Conservation (phyloP, 768 basidiomycete species). For the Podaxis pistillaris region DNA sequence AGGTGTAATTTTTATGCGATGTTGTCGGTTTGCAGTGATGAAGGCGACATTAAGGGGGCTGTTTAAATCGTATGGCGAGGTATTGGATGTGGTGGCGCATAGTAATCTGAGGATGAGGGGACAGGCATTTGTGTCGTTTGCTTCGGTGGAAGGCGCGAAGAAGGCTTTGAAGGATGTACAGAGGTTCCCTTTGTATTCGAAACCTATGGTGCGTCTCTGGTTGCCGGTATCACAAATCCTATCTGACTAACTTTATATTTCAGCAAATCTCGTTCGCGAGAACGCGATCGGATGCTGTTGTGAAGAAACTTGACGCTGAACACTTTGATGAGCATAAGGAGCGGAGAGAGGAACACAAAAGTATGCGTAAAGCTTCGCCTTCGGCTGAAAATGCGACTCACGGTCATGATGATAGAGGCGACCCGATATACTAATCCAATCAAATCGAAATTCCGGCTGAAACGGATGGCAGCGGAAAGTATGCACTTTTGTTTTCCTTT, state of each 20-base stretch:
- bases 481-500: slow-evolving; percentile 20
- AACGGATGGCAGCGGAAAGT: slow-evolving; percentile 83
- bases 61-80: slow-evolving; percentile 92
- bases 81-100: slow-evolving; percentile 95
- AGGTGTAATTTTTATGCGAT: slow-evolving; percentile 2
- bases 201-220: slow-evolving; percentile 76
- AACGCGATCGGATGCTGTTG: slow-evolving; percentile 87
- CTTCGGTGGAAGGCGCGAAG: slow-evolving; percentile 73
- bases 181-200: slow-evolving; percentile 93
- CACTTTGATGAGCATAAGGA: slow-evolving; percentile 76
- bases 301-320: slow-evolving; percentile 67
- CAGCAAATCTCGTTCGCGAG: slow-evolving; percentile 96
- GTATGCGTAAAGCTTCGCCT: slow-evolving; percentile 40
- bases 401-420: slow-evolving; percentile 44
- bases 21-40: slow-evolving; percentile 52
- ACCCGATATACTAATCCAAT: slow-evolving; percentile 89
- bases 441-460: slow-evolving; percentile 80
- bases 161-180: slow-evolving; percentile 87
- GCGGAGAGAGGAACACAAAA: slow-evolving; percentile 77
- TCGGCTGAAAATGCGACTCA: slow-evolving; percentile 3
- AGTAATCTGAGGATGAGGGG: slow-evolving; percentile 95
- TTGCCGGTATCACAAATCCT: neutral
- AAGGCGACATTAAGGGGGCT: slow-evolving; percentile 84
- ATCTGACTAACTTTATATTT: slow-evolving; percentile 2
- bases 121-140: slow-evolving; percentile 96